Conservation (phyloP, 306 rosid genomes). For the Albizia julibrissin region DNA sequence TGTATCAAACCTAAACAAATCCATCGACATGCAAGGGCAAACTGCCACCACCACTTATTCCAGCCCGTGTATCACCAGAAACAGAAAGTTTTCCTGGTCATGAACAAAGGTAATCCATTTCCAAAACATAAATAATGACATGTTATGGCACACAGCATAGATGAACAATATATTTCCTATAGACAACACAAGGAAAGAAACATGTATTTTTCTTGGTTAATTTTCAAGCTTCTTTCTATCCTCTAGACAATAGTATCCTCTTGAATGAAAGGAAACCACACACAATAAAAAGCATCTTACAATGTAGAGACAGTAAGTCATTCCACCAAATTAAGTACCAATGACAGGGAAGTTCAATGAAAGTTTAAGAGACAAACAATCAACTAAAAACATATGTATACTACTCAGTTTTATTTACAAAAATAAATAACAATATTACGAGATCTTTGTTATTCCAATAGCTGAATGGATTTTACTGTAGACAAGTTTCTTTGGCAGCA, state of each 20-base stretch:
- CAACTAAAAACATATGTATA: conserved; percentile 5
- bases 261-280: not conserved
- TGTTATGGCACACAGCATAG: conserved; percentile 7
- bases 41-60: conserved; percentile 90
- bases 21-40: conserved; percentile 73
- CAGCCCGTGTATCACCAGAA: conserved; percentile 69
- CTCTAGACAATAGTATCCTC: not conserved
- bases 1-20: conserved; percentile 76
- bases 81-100: conserved; percentile 37
- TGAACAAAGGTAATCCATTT: conserved; percentile 29
- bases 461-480: conserved; percentile 78
- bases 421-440: conserved; percentile 18
- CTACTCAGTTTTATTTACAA: not conserved
- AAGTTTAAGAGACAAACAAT: not conserved
- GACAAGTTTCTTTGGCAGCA: conserved; percentile 71
- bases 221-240: not conserved
- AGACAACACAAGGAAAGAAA: not conserved
- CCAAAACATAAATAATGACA: conserved; percentile 23
- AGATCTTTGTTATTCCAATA: conserved; percentile 70
- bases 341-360: not conserved
- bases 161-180: not conserved
- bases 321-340: not conserved
- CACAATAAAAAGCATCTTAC: conserved; percentile 1
- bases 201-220: not conserved
- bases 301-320: conserved; percentile 18